Percentiles rank a stretch among this genome's conserved stretches.
Evolutionary conservation across 1,284 basidiomycete species (phyloP).

Genomic region (Thelephora terrestris): DNA sequence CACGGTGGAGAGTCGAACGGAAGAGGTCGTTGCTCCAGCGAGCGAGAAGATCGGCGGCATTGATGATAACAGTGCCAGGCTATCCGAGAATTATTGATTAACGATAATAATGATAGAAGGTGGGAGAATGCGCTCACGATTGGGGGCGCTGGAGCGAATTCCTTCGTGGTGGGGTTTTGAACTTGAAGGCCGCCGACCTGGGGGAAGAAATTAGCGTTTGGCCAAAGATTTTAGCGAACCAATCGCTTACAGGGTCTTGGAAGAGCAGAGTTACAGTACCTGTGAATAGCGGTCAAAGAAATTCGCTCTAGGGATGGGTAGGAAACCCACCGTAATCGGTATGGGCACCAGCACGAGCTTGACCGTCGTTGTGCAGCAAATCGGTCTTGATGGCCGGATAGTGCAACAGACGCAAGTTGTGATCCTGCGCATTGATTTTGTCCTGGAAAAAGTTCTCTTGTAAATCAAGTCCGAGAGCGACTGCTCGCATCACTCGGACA

Average conservation of each 20-base stretch:
- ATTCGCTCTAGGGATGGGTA: too few species aligned
- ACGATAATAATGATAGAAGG: background rate
- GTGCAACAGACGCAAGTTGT: constrained; percentile 66
- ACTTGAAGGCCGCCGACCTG: constrained; percentile 80
- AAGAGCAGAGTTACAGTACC: constrained; percentile 79
- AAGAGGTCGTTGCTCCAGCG: constrained; percentile 81
- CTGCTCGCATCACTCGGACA: constrained; percentile 64
- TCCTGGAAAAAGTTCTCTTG: constrained; percentile 65
- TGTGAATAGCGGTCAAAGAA: too few species aligned
- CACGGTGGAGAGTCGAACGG: constrained; percentile 72
- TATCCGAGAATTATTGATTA: constrained; percentile 20
- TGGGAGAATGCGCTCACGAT: constrained; percentile 41
- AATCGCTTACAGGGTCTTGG: constrained; percentile 54
- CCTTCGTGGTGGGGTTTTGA: constrained; percentile 63
- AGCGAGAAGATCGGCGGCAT: constrained; percentile 73
- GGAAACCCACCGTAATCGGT: constrained; percentile 35
- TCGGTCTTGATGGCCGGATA: constrained; percentile 62
- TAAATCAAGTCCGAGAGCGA: constrained; percentile 69
- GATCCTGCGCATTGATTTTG: constrained; percentile 64
- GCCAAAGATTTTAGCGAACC: background rate
- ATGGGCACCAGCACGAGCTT: constrained; percentile 74
- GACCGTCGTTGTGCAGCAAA: constrained; percentile 51
- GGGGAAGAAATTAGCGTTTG: constrained; percentile 1
- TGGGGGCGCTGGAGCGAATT: constrained; percentile 64
- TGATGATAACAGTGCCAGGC: constrained; percentile 75